phyloP scores from a whole-genome alignment of 164 flowering plant species.

The Vitis labrusca region DNA sequence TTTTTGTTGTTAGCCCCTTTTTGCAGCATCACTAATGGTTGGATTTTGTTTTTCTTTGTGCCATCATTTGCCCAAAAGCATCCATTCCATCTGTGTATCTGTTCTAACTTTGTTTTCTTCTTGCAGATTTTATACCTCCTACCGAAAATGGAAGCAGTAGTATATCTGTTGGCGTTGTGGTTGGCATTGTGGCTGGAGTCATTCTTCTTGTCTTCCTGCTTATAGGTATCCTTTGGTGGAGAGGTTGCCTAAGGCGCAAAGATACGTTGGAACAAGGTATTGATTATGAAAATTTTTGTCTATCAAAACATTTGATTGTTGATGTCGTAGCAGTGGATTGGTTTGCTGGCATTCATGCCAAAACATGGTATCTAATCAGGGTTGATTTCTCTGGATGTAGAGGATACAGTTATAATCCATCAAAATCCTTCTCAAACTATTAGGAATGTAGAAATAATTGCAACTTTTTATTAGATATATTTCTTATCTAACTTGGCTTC shows the following conservation, averaged over 20 bases:
- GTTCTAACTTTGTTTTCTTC: background rate
- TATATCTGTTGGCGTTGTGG: constrained; percentile 31
- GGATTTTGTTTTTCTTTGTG: background rate
- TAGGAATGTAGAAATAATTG: too few relatives aligned
- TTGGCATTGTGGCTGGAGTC: constrained; percentile 34
- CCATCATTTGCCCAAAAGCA: background rate
- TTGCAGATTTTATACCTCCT: constrained; percentile 22
- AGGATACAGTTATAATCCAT: too few relatives aligned
- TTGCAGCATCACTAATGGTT: background rate
- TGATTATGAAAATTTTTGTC: too few relatives aligned
- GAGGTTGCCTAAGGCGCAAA: constrained; percentile 28
- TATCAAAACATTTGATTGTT: too few relatives aligned
- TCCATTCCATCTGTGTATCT: background rate
- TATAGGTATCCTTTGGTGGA: constrained; percentile 51
- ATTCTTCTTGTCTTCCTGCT: constrained; percentile 16
- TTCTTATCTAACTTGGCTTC: background rate
- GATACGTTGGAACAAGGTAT: constrained; percentile 20
- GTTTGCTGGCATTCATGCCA: too few relatives aligned
- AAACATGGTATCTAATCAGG: background rate
- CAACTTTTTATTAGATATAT: background rate
- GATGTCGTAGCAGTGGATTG: too few relatives aligned
- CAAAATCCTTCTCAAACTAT: too few relatives aligned
- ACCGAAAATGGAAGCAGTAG: constrained; percentile 9
- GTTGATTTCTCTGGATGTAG: background rate
- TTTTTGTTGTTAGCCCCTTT: background rate